Base-by-base conservation (phyloP, 768 basidiomycete species). In the Xerocomellus intermedius region DNA sequence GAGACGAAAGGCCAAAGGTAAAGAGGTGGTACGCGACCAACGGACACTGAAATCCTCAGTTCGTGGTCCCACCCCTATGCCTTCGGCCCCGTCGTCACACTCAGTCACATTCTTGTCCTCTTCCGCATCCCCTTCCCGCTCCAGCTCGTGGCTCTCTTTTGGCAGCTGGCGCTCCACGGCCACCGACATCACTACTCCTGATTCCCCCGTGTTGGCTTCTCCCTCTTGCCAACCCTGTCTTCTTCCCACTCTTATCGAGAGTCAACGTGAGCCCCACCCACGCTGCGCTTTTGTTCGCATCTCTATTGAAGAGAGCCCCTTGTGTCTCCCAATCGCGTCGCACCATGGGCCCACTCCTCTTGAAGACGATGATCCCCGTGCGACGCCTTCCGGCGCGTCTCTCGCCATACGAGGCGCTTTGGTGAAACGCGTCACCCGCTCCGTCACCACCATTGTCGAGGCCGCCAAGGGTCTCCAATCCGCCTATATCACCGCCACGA, bases 401-500 rank as follows among this genome's bases (percentile, higher is more conserved):
- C 46, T 53, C 17, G 24, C 19, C 54, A 33, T 64, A 24, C 64
- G 57, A 2, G 50, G 52, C 0, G 39, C 54, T 2, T 52, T 71
- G 3, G 64, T 64, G 1, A 50, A 58, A 24, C 75, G 67, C 26
- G 68, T 77, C 44, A 58, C 69, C 22, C 70, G 71, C 47, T 76
- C 77, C 4, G 73, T 77, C 14, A 55, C 68, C 19, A 74, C 73
- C 44, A 66, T 85, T 44, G 67, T 85, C 39, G 79, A 77, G 62
- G 70, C 80, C 0, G 85, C 83, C 8, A 77, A 77, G 54, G 78
- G 78, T 12, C 73, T 87, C 61, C 85, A 87, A 66, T 74, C 72
- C 19, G 82, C 79, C 35, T 86, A 85, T 59, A 77, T 85, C 55
- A 70, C 74, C 42, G 79, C 82, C 32, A 77, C 83, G 6, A 69